phyloP scores from a whole-genome alignment of 2,329 filamentous ascomycete species.

The Stromatinia cepivora region DNA sequence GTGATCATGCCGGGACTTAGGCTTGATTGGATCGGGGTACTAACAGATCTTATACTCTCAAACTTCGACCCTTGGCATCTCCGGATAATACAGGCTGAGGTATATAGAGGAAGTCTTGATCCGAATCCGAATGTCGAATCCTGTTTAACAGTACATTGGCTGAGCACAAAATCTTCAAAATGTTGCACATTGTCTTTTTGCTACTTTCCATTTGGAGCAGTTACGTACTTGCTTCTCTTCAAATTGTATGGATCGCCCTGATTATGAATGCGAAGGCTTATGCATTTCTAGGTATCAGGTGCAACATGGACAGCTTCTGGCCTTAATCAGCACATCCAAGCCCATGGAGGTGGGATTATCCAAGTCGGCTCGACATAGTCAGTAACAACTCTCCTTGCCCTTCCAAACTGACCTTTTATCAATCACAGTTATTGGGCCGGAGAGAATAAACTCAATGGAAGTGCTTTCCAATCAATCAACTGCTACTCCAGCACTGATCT shows the following conservation, averaged over 20 bases:
- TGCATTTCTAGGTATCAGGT: conserved; percentile 33
- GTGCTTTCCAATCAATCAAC: conserved; percentile 62
- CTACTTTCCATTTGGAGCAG: conserved; percentile 15
- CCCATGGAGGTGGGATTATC: conserved; percentile 65
- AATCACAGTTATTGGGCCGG: conserved; percentile 52
- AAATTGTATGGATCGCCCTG: conserved; percentile 10
- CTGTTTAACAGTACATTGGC: not conserved
- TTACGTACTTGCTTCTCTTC: conserved; percentile 15
- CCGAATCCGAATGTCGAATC: not conserved
- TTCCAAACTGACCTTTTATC: not conserved
- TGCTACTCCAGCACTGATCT: conserved; percentile 66
- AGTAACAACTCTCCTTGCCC: not conserved
- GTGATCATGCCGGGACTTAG: not conserved
- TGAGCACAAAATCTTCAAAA: not conserved
- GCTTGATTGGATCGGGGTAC: not conserved
- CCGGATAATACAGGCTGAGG: not conserved
- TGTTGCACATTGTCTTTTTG: not conserved
- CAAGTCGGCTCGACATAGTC: conserved; percentile 52
- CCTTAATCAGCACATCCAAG: conserved; percentile 58
- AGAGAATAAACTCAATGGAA: conserved; percentile 67
- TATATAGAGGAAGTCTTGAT: not conserved
- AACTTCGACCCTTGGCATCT: not conserved
- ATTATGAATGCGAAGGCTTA: not conserved
- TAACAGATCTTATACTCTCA: not conserved
- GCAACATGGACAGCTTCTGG: conserved; percentile 39